phyloP scores from a whole-genome alignment of 2,329 filamentous ascomycete species.

The Phaeosphaeria sp. region DNA sequence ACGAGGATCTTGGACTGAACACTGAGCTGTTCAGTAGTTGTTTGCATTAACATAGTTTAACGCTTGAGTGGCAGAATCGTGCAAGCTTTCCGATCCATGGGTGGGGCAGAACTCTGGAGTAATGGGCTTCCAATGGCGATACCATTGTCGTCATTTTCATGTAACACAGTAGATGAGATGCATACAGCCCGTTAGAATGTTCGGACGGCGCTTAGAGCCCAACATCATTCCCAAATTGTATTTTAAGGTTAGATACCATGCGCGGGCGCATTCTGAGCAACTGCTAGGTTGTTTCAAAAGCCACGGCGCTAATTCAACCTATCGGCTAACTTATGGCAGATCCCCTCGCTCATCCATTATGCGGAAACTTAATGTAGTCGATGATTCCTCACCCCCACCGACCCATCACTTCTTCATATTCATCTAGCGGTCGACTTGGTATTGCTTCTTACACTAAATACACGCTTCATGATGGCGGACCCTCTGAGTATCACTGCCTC shows the following conservation, averaged over 20 bases:
- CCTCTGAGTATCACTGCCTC: conserved; percentile 11
- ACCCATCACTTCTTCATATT: not conserved
- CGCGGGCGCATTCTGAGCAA: not conserved
- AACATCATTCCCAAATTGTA: not conserved
- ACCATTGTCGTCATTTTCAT: not conserved
- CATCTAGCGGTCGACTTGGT: not conserved
- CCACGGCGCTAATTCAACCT: not conserved
- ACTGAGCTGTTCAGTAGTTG: not conserved
- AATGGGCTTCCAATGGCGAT: not conserved
- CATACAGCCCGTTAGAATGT: not conserved
- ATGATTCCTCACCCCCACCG: not conserved
- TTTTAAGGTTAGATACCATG: not conserved
- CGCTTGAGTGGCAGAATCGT: not conserved
- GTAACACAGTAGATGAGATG: not conserved
- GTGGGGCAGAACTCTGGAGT: not conserved
- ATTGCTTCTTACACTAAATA: not conserved
- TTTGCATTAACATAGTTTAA: not conserved
- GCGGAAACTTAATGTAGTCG: not conserved
- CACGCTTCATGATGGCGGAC: conserved; percentile 7
- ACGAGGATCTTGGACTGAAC: not conserved
- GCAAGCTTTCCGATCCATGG: not conserved
- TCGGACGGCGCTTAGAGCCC: not conserved
- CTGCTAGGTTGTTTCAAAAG: not conserved
- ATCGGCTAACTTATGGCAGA: not conserved
- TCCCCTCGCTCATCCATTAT: not conserved